Conservation (phyloP, 2,329 filamentous ascomycete genomes). For the Hypoxylon sp. region DNA sequence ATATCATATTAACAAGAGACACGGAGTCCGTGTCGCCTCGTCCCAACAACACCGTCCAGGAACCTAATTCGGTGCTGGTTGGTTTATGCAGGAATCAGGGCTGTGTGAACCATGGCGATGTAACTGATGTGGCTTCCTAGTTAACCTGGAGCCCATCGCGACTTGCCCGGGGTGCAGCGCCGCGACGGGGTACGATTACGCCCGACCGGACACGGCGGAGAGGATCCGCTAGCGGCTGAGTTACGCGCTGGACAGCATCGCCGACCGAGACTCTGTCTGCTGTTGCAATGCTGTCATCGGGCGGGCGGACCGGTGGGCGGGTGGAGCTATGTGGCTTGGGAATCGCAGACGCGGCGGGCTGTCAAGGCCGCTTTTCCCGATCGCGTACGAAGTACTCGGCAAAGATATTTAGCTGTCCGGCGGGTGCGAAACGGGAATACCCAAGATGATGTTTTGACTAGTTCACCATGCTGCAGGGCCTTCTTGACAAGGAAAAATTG, state of each 20-base stretch:
- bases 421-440: constrained; percentile 1
- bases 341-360: constrained; percentile 17
- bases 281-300: constrained; percentile 56
- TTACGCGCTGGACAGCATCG: constrained; percentile 63
- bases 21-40: too few species aligned
- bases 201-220: constrained; percentile 54
- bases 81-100: constrained; percentile 59
- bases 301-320: constrained; percentile 35
- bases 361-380: constrained; percentile 13
- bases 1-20: too few species aligned
- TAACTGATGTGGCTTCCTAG: constrained; percentile 54
- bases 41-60: neutral
- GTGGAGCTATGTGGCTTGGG: constrained; percentile 28
- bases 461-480: constrained; percentile 13
- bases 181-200: constrained; percentile 59
- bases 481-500: constrained; percentile 23
- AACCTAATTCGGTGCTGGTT: constrained; percentile 50
- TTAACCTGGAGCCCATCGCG: constrained; percentile 47
- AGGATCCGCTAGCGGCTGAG: constrained; percentile 60
- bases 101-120: constrained; percentile 57
- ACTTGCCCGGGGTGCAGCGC: constrained; percentile 61
- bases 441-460: neutral
- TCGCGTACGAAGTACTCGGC: constrained; percentile 20
- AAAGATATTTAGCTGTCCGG: constrained; percentile 7
- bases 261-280: constrained; percentile 52